Evolutionary conservation across 1,284 basidiomycete genomes (phyloP), one percentile per base, ranked within the genome.

Genomic region (Ceratorhiza oryzae-sativae): DNA sequence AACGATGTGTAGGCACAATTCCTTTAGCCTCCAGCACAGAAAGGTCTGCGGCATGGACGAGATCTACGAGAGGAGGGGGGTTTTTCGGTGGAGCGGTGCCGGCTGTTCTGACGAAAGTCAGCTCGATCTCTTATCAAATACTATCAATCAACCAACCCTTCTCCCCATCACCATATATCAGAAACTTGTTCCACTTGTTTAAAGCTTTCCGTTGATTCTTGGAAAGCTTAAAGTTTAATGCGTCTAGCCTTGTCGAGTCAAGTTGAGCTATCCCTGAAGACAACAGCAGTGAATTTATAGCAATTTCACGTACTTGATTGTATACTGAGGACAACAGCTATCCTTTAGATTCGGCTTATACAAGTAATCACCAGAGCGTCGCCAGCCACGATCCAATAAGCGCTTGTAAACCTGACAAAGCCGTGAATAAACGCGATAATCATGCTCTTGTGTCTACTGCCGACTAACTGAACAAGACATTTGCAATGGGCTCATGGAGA

Each of bases 271-370:
- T 39, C 36, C 36, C 6, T 39, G 8, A 20, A 25, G 27, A n/a
- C 13, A 27, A n/a, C 18, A 13, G 4, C n/a, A 39, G 15, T 42
- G 34, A 62, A 25, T 5, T 70, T n/a, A 20, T 32, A 30, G 6
- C 12, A n/a, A 56, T 20, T 23, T 13, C 18, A 78, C 81, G 62
- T 76, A 92, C 87, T 87, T 91, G 79, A 97, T 97, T 0, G 95
- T 94, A 78, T 96, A 97, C 75, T 94, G 93, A 0, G 95, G 93
- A 79, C 96, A 98, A 79, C 96, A 98, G 3, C 94, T 92, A 8
- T 82, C 80, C 74, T 83, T 86, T 81, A 95, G 84, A 79, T 96
- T 88, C 1, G 95, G 94, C 76, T 93, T 94, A 80, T 92, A 93
- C 77, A 91, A 88, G 79, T 89, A 94, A 27, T 83, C 84, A 77